Evolutionary conservation across 2,329 filamentous ascomycete genomes (phyloP), one percentile per base, ranked within the genome.

Genomic region (Ophiostoma sp.): DNA sequence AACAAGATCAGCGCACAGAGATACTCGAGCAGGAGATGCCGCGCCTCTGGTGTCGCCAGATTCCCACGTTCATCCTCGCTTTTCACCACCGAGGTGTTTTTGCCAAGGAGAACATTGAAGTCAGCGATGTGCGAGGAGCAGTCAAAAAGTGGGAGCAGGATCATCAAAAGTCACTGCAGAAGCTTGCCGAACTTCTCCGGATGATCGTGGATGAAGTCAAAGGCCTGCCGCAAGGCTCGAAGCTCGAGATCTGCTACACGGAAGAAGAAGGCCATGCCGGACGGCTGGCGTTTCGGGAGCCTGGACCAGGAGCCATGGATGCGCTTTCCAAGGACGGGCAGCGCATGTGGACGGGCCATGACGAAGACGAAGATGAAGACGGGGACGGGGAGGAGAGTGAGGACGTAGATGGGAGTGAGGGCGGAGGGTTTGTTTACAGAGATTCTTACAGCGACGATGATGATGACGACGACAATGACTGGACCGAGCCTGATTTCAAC

Each of bases 1-100:
- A 73, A n/a, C 71, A 73, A 20, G 72, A 73, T 3, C 36, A 65
- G 23, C 6, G 35, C 54, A 74, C 75, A 1, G 76, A 79, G 67
- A 75, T 76, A 23, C 71, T 82, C 0, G 76, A 71, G 13, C 73
- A 78, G 4, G 78, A 83, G 62, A 73, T 83, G 11, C 80, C 79
- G 4, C 80, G 80, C 0, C 75, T 83, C 10, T 84, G 82, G 81
- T 70, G 80, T 0, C 70, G 77, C 0, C 81, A 81, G 69, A 76
- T 80, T 4, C 74, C 78, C 0, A 79, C 78, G 8, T 79, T 83
- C 54, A 74, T 83, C 36, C 73, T 83, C 1, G 82, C 80, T 0
- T 81, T 79, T 71, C 82, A 83, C 67, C 69, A 74, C 5, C 68
- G 62, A 1, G 80, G 81, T 0, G 6, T 73, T 0, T 83, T 83